A percentile compares a stretch with the other conserved stretches of the same genome.
These are phyloP conservation scores for Aspergillus viridinutans DNA, from an alignment of 2,329 filamentous ascomycete genomes.

Conservation along the genomic window DNA sequence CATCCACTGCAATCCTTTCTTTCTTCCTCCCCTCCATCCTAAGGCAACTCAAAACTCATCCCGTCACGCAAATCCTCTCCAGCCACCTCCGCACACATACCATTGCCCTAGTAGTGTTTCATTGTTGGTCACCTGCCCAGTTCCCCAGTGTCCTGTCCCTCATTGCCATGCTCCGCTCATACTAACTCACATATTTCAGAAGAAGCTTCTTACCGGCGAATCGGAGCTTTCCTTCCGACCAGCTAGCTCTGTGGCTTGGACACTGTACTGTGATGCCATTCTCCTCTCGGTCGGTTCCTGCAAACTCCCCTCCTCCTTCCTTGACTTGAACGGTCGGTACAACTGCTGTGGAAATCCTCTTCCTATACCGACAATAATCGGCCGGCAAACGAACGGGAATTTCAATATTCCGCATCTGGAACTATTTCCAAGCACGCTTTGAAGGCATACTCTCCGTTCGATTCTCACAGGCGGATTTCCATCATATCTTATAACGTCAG, in stretches of 20 bases:
- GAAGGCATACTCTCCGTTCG: background rate
- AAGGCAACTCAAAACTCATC: constrained; percentile 16
- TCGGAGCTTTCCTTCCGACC: constrained; percentile 21
- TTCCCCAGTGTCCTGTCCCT: background rate
- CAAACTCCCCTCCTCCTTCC: constrained; percentile 2
- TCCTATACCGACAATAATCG: background rate
- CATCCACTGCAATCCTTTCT: constrained; percentile 6
- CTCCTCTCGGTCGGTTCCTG: constrained; percentile 7
- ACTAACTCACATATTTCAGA: constrained; percentile 16
- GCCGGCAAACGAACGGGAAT: background rate
- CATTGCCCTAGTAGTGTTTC: constrained; percentile 1
- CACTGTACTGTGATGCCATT: constrained; percentile 8
- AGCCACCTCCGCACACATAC: constrained; percentile 25
- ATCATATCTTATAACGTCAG: constrained; percentile 18
- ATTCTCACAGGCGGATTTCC: constrained; percentile 1
- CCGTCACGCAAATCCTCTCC: constrained; percentile 18
- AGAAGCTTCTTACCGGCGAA: constrained; percentile 16
- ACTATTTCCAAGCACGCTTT: background rate
- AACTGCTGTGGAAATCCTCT: too few species aligned
- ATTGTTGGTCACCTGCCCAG: background rate
- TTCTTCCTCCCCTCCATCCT: constrained; percentile 9
- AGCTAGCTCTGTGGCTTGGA: constrained; percentile 16
- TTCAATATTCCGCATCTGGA: background rate
- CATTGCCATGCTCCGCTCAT: constrained; percentile 1
- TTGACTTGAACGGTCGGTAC: background rate